Evolutionary conservation across 1,284 basidiomycete genomes (phyloP), one percentile per base, ranked within the genome.

Genomic region (Wolfiporia cocos): DNA sequence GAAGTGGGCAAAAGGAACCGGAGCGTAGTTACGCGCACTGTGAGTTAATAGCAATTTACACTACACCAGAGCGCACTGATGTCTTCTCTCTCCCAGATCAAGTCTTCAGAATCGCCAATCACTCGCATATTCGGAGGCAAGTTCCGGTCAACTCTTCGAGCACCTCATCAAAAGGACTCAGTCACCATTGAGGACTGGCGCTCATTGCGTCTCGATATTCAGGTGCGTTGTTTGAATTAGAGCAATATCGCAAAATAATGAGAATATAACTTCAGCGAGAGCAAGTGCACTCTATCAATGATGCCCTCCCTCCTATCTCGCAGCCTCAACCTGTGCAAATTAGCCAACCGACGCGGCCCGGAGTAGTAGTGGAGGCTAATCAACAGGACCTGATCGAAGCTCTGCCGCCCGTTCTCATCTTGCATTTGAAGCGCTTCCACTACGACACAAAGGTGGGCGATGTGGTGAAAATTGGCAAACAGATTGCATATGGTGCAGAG

Each of bases 1-100:
- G 94, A 98, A 64, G 93, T 99, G 0, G 93, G 93, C 22, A 91
- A 86, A 63, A 85, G 84, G 63, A 96, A 96, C 56, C 79, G 83
- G 56, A 81, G 75, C 15, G 81, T 89, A n/a, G 71, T 89, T 37
- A 92, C 92, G 2, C 72, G 92, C 36, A 85, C 81, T 22, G 87
- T 88, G 53, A 43, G 83, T 72, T 1, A 14, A 23, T 43, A 38
- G 32, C 41, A 3, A 11, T 10, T 19, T 3, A 11, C 22, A 11
- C 24, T 23, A 28, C 22, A n/a, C 33, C 9, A 37, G 17, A 34
- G 6, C 11, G 17, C 43, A 17, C 21, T 31, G 29, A 33, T 41
- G 9, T 19, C 23, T 26, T 19, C n/a, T 34, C 11, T 12, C n/a
- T 37, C 22, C 5, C 46, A 90, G 86, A 82, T 84, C 37, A 90